Conservation (phyloP, 192 early-diverging fungal species). For the Helicostylum pulchrum region DNA sequence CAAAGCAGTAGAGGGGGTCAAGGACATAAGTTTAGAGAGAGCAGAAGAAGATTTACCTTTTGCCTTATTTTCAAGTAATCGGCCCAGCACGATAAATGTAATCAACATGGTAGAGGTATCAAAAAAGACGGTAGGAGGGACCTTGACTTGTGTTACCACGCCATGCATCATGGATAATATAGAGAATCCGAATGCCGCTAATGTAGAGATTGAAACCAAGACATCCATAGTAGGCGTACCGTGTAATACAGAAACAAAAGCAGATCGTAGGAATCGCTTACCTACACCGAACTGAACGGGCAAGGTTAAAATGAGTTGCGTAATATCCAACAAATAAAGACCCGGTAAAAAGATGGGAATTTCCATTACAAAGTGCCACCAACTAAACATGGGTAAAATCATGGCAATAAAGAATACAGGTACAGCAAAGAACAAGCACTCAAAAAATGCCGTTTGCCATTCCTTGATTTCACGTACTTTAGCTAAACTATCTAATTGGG, state of each 20-base stretch:
- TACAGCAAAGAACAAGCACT: constrained; percentile 67
- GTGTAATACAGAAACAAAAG: constrained; percentile 78
- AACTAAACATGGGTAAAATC: constrained; percentile 59
- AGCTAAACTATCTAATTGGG: constrained; percentile 84
- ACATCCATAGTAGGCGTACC: constrained; percentile 95
- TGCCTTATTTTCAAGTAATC: constrained; percentile 92
- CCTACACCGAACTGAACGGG: constrained; percentile 94
- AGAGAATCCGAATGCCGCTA: constrained; percentile 82
- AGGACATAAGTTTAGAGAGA: constrained; percentile 80
- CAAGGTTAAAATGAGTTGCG: constrained; percentile 74
- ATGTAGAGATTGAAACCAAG: constrained; percentile 81
- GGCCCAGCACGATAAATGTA: constrained; percentile 87
- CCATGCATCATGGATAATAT: constrained; percentile 70
- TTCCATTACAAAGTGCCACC: constrained; percentile 32
- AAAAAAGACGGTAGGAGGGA: constrained; percentile 81
- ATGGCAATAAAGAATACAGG: constrained; percentile 82
- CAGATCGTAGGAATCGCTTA: constrained; percentile 68
- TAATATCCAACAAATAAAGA: constrained; percentile 62
- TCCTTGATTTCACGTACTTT: constrained; percentile 81
- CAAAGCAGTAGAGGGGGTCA: constrained; percentile 76
- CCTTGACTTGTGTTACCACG: constrained; percentile 47
- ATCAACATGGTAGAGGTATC: constrained; percentile 92
- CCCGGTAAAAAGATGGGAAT: constrained; percentile 44
- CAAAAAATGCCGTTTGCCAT: constrained; percentile 70
- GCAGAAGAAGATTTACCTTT: constrained; percentile 92